Conservation (phyloP, 2,329 filamentous ascomycete species). For the Cercospora sp. region DNA sequence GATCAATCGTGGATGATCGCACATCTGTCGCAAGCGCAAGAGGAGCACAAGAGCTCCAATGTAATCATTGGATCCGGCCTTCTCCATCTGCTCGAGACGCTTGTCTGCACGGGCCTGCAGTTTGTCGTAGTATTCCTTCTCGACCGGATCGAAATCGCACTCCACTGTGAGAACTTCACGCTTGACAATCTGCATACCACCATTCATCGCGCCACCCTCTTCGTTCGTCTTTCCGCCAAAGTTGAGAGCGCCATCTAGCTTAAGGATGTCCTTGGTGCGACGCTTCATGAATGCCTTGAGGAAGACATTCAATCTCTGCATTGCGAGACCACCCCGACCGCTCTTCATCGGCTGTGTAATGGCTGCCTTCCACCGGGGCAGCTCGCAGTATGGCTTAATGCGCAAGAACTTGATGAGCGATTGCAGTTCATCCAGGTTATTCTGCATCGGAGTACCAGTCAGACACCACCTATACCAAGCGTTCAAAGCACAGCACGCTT, state of each 20-base stretch:
- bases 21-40: slow-evolving; percentile 86
- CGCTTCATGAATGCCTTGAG: slow-evolving; percentile 96
- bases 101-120: slow-evolving; percentile 82
- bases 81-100: slow-evolving; percentile 76
- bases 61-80: slow-evolving; percentile 76
- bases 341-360: slow-evolving; percentile 90
- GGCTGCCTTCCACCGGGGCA: slow-evolving; percentile 84
- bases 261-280: slow-evolving; percentile 96
- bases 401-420: slow-evolving; percentile 89
- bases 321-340: slow-evolving; percentile 84
- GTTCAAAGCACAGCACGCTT: slow-evolving; percentile 81
- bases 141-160: slow-evolving; percentile 74
- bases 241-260: slow-evolving; percentile 77
- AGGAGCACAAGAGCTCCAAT: slow-evolving; percentile 90
- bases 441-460: slow-evolving; percentile 96
- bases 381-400: slow-evolving; percentile 86
- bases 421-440: slow-evolving; percentile 94
- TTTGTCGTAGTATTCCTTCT: slow-evolving; percentile 81
- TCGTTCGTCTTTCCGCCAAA: slow-evolving; percentile 67
- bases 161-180: slow-evolving; percentile 81
- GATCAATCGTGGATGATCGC: slow-evolving; percentile 88
- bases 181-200: slow-evolving; percentile 85
- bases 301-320: slow-evolving; percentile 79
- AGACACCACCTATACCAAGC: slow-evolving; percentile 94
- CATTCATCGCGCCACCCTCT: slow-evolving; percentile 55